These are phyloP conservation scores for Thermothielavioides terrestris DNA, from an alignment of 495 filamentous ascomycete species.

Conservation along the genomic window DNA sequence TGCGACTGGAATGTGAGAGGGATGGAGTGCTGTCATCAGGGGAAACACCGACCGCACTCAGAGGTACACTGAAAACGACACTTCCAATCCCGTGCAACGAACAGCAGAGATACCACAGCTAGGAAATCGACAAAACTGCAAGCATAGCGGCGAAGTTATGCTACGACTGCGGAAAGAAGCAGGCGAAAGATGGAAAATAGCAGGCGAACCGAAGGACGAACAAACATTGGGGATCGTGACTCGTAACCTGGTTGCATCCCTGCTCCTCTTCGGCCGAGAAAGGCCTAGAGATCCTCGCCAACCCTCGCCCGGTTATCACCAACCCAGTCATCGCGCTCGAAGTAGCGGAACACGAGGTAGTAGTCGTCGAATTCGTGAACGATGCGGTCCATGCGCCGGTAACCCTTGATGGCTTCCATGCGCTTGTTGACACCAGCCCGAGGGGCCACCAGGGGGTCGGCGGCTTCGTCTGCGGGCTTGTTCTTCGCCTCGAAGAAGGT, in stretches of 20 bases:
- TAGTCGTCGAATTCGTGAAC: constrained; percentile 98
- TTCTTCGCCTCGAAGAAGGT: constrained; percentile 92
- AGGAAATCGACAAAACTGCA: too few relatives aligned
- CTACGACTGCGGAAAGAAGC: too few relatives aligned
- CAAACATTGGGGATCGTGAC: background rate
- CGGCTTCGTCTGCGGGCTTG: constrained; percentile 32
- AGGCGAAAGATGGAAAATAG: background rate
- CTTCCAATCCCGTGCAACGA: background rate
- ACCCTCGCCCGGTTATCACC: constrained; percentile 62
- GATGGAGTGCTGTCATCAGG: background rate
- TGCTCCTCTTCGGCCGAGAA: background rate
- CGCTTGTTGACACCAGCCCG: constrained; percentile 45
- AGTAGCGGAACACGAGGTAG: constrained; percentile 93
- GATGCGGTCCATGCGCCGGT: constrained; percentile 85
- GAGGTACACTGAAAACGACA: background rate
- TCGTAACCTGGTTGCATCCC: background rate
- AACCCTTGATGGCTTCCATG: constrained; percentile 80
- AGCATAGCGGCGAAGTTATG: too few relatives aligned
- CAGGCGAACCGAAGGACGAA: background rate
- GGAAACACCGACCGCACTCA: background rate
- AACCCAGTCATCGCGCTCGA: constrained; percentile 86
- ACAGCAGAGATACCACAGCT: too few relatives aligned
- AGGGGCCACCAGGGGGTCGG: constrained; percentile 33
- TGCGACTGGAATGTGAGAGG: background rate
- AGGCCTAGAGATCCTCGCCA: constrained; percentile 39